Evolutionary conservation across 148 eudicot species (phyloP).

Genomic region (Limonium bicolor): DNA sequence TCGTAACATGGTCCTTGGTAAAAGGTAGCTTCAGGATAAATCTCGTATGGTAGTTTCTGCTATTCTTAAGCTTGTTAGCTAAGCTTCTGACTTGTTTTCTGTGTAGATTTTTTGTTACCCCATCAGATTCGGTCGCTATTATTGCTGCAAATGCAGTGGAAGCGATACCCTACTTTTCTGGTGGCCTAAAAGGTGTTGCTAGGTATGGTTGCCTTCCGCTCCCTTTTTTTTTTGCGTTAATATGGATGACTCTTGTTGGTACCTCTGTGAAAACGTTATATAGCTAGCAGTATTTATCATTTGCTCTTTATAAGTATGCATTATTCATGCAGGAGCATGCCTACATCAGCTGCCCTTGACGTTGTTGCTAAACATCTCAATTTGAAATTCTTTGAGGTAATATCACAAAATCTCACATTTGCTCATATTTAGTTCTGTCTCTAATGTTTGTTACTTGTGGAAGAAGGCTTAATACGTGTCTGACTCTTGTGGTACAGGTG

Average conservation of each 20-base stretch:
- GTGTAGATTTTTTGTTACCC: slow-evolving; percentile 89
- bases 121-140: slow-evolving; percentile 96
- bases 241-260: background rate
- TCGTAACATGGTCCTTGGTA: slow-evolving; percentile 92
- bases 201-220: slow-evolving; percentile 37
- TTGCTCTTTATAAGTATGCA: background rate
- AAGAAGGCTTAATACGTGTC: no score
- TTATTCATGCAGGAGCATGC: slow-evolving; percentile 75
- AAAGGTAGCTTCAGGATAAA: slow-evolving; percentile 32
- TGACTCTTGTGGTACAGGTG: slow-evolving; percentile 28
- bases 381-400: slow-evolving; percentile 88
- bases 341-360: slow-evolving; percentile 97
- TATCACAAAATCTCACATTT: no score
- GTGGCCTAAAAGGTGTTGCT: slow-evolving; percentile 92
- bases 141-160: slow-evolving; percentile 96
- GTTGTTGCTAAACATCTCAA: slow-evolving; percentile 80
- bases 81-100: slow-evolving; percentile 4
- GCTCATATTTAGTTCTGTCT: no score
- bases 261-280: no score
- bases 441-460: no score
- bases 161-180: slow-evolving; percentile 83
- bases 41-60: background rate
- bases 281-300: background rate
- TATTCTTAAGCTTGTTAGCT: background rate
- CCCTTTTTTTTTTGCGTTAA: background rate